These are phyloP conservation scores for Ogataea salicorniae DNA, from an alignment of 805 yeast species.

Conservation along the genomic window DNA sequence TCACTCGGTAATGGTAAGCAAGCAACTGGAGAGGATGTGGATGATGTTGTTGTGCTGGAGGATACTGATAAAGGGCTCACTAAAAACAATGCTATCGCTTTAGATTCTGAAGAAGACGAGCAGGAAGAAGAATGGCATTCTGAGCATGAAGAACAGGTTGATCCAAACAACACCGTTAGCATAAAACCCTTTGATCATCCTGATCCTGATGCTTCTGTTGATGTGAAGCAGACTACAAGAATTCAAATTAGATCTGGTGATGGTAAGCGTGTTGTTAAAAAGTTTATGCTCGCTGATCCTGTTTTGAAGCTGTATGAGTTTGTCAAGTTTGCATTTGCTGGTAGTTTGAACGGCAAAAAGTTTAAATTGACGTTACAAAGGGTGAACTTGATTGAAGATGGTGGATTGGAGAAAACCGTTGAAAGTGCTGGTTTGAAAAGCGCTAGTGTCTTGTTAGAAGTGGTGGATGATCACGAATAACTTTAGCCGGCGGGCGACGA, in stretches of 20 bases:
- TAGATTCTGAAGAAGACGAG: slow-evolving; percentile 12
- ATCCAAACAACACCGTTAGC: background rate
- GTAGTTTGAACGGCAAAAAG: slow-evolving; percentile 34
- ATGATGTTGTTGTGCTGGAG: slow-evolving; percentile 21
- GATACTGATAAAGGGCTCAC: slow-evolving; percentile 5
- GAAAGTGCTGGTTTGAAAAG: slow-evolving; percentile 75
- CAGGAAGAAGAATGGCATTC: slow-evolving; percentile 21
- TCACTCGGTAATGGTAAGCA: slow-evolving; percentile 39
- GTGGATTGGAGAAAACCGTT: slow-evolving; percentile 50
- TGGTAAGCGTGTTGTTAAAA: slow-evolving; percentile 75
- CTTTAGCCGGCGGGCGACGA: background rate
- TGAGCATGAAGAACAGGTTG: background rate
- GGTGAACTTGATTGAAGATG: slow-evolving; percentile 46
- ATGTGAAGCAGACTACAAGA: slow-evolving; percentile 56
- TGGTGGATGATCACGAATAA: slow-evolving; percentile 25
- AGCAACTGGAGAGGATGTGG: slow-evolving; percentile 25
- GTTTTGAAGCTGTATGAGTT: slow-evolving; percentile 59
- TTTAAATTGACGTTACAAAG: slow-evolving; percentile 59
- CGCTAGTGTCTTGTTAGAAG: slow-evolving; percentile 72
- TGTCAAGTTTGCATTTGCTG: slow-evolving; percentile 54
- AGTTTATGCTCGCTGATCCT: slow-evolving; percentile 54
- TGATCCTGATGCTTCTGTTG: slow-evolving; percentile 54
- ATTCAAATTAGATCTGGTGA: slow-evolving; percentile 85
- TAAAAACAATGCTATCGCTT: slow-evolving; percentile 19
- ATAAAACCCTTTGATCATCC: slow-evolving; percentile 35